These are phyloP conservation scores for Botrytis medusae DNA, from an alignment of 2,329 filamentous ascomycete species.

Conservation along the genomic window DNA sequence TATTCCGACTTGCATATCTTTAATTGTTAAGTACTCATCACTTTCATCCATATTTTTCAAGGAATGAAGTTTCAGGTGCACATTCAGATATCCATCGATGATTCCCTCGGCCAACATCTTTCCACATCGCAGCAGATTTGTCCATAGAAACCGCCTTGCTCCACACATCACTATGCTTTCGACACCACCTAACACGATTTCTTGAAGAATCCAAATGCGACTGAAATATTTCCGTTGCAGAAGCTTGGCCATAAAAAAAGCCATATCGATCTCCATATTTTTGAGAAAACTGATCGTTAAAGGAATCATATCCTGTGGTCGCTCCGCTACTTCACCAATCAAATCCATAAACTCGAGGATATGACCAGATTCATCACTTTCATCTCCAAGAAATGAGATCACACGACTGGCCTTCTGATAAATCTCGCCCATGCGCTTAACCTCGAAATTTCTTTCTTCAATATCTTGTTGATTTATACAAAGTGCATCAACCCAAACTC, in stretches of 20 bases:
- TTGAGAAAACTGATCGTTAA: too few relatives aligned
- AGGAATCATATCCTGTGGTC: neutral
- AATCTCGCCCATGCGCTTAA: neutral
- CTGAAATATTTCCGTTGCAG: too few relatives aligned
- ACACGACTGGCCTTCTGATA: neutral
- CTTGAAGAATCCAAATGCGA: neutral
- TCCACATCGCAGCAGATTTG: neutral
- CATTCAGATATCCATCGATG: too few relatives aligned
- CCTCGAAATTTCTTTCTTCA: neutral
- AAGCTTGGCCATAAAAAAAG: too few relatives aligned
- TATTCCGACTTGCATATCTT: neutral
- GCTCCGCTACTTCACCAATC: neutral
- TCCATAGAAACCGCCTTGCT: neutral
- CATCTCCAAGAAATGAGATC: neutral
- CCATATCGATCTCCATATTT: too few relatives aligned
- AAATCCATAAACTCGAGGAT: neutral
- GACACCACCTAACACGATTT: neutral
- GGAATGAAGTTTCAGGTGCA: too few relatives aligned
- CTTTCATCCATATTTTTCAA: too few relatives aligned
- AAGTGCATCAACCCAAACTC: slow-evolving; percentile 5
- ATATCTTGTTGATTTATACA: neutral
- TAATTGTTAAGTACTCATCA: too few relatives aligned
- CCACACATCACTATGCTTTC: neutral
- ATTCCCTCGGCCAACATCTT: neutral
- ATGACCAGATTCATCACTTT: neutral